Evolutionary conservation across 2,329 filamentous ascomycete species (phyloP), one percentile per base, ranked within the genome.

Genomic region (Verticillium nonalfalfae): DNA sequence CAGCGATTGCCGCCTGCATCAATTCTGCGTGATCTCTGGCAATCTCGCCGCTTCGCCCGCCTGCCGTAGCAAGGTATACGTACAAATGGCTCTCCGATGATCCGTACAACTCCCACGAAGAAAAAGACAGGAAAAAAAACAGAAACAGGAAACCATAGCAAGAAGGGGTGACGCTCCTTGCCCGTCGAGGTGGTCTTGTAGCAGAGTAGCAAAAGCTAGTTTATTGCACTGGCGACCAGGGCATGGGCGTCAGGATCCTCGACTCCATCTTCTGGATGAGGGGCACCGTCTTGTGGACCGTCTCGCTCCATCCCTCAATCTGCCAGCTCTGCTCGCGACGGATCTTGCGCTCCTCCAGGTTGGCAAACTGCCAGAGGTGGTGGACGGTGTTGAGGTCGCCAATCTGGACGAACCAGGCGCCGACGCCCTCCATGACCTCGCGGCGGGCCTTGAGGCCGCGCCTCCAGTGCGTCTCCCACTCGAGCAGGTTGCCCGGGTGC

Each of bases 391-490:
- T 99, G 65, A 99, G 82, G 60, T 97, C 94, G 64, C 95, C 95
- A 70, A 99, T 94, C 79, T 99, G 95, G 50, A 97, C 94, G 71
- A 99, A 99, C 95, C 95, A 99, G 7, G 95, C 95, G 36, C 94
- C 93, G 0, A 97, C 93, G 14, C 95, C 95, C 76, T 99, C 95
- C 95, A 99, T 99, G 60, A 98, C 94, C 77, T 98, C 93, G 58
- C 93, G 86, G 59, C 95, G 86, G 2, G 95, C 95, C 76, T 91
- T 90, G 60, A 99, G 84, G 33, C 95, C 95, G 66, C 91, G 88
- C 64, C 96, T 86, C 95, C 95, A 99, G 78, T 99, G 95, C 50
- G 91, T 96, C 82, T 99, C 95, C 95, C 95, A 99, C 78, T 99
- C 95, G 7, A 99, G 84, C 54, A 99, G 82, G 74, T 97, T 97